Evolutionary conservation across 202 grass and related monocot species (phyloP).

Genomic region (Elaeis oleifera): DNA sequence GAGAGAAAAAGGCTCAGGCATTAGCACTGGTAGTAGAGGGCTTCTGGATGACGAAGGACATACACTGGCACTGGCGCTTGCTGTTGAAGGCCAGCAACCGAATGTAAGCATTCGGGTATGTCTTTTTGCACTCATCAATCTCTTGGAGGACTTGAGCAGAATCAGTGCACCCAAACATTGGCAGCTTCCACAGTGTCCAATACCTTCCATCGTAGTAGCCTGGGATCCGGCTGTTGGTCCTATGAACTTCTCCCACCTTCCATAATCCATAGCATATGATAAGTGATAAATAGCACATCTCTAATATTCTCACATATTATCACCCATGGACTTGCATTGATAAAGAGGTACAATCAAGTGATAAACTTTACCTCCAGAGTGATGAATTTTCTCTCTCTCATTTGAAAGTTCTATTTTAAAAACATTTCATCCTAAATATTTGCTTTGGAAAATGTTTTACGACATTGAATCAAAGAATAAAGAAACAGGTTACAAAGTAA

Average conservation of each 20-base stretch:
- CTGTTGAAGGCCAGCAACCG: slow-evolving; percentile 50
- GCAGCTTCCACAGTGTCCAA: slow-evolving; percentile 72
- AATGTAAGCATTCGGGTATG: slow-evolving; percentile 52
- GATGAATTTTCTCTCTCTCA: no score
- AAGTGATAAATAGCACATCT: neutral
- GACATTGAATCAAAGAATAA: no score
- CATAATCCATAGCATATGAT: neutral
- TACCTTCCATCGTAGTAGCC: slow-evolving; percentile 64
- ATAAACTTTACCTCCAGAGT: no score
- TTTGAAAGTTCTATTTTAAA: no score
- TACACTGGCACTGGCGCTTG: slow-evolving; percentile 52
- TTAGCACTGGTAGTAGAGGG: neutral
- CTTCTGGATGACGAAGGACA: slow-evolving; percentile 61
- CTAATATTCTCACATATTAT: no score
- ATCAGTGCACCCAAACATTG: slow-evolving; percentile 65
- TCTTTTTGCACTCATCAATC: slow-evolving; percentile 39
- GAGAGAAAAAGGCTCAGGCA: no score
- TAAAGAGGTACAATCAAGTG: no score
- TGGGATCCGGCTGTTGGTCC: slow-evolving; percentile 50
- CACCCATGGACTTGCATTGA: no score
- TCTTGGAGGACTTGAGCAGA: slow-evolving; percentile 32
- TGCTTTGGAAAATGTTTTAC: no score
- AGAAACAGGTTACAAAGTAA: no score
- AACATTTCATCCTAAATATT: no score
- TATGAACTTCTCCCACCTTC: slow-evolving; percentile 35